Evolutionary conservation across 2,329 filamentous ascomycete genomes (phyloP), one percentile per base, ranked within the genome.

Genomic region (Diplodia scrobiculata): DNA sequence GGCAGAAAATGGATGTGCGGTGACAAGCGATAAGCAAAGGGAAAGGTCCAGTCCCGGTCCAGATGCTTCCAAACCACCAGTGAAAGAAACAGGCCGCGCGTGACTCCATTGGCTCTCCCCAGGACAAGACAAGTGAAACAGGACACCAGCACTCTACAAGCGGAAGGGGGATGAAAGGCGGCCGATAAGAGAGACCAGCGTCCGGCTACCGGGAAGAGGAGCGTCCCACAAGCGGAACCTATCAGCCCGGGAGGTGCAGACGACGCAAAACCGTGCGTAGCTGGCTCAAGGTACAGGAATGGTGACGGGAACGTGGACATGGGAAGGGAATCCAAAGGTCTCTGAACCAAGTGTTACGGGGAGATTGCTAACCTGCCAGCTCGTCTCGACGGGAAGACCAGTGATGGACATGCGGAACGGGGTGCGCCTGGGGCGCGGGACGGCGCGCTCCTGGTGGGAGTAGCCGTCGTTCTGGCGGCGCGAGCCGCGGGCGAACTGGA

Each of bases 311-410:
- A 65, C 63, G 41, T 65, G 55, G 58, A 52, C 54, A 63, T 45
- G 48, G 65, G 48, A 66, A 60, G 55, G 38, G 50, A 34, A 63
- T 66, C 65, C 65, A 63, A 66, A 59, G 58, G 55, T 63, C 63
- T 66, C 77, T 79, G 78, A 83, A 84, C 74, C 75, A 77, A 76
- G 70, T 68, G 67, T 67, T 51, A 72, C 72, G 71, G 75, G 86
- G 83, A 83, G 80, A 71, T 79, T 83, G 91, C 95, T 95, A 90
- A 99, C 95, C 95, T 99, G 95, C 95, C 95, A 99, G 88, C 93
- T 97, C 85, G 95, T 99, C 85, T 98, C 94, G 83, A 87, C 89
- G 79, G 94, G 93, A 81, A 99, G 91, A 84, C 93, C 94, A 84
- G 91, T 91, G 77, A 99, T 96, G 80, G 94, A 90, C 95, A 99